A percentile compares a stretch with the other conserved stretches of the same genome.
phyloP scores from a whole-genome alignment of 2,329 filamentous ascomycete species.

The Raffaelea deltoideospora region DNA sequence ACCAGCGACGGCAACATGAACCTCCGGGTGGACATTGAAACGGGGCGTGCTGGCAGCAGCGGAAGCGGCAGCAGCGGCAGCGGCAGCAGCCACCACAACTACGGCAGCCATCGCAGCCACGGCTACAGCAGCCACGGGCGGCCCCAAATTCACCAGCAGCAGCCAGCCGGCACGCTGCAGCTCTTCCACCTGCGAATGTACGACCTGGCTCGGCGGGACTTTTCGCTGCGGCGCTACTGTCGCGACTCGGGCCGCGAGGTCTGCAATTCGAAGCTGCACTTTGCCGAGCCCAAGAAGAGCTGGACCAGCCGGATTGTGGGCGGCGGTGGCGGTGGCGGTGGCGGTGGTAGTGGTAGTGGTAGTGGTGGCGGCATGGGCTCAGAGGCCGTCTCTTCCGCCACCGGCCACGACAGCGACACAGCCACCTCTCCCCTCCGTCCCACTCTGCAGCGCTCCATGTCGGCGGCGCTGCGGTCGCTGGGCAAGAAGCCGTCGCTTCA shows the following conservation, averaged over 20 bases:
- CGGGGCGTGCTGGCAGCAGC: no score
- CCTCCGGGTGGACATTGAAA: constrained; percentile 77
- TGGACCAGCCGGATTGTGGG: no score
- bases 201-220: constrained; percentile 71
- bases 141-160: no score
- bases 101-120: not conserved
- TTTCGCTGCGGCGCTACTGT: constrained; percentile 82
- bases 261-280: constrained; percentile 66
- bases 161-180: no score
- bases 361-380: constrained; percentile 3
- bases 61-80: constrained; percentile 32
- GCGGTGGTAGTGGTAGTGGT: no score
- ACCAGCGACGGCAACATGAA: constrained; percentile 95
- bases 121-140: no score
- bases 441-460: constrained; percentile 31
- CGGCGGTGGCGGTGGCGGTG: no score
- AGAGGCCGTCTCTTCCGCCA: not conserved
- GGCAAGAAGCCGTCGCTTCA: constrained; percentile 18
- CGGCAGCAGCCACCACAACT: constrained; percentile 40
- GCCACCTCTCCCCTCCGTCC: constrained; percentile 13
- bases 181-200: constrained; percentile 95
- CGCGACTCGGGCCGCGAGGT: constrained; percentile 87
- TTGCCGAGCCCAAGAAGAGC: no score
- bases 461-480: constrained; percentile 30
- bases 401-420: not conserved